phyloP scores from a whole-genome alignment of 2,329 filamentous ascomycete genomes.

The Fusarium beomiforme region DNA sequence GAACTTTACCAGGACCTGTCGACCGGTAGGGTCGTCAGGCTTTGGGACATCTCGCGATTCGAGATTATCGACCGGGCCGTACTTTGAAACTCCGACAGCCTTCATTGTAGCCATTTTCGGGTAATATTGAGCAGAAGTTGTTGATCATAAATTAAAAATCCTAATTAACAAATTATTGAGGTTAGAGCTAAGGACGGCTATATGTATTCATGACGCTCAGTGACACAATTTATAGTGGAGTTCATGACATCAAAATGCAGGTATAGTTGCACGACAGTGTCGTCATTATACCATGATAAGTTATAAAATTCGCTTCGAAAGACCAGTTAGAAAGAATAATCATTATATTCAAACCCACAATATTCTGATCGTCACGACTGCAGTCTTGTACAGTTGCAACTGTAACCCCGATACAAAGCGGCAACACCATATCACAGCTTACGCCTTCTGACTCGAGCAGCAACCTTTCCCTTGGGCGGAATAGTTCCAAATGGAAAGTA shows the following conservation, averaged over 20 bases:
- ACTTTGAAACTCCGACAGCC: background rate
- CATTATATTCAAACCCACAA: background rate
- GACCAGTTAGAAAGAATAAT: background rate
- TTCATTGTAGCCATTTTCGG: background rate
- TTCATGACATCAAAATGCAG: background rate
- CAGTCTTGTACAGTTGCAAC: background rate
- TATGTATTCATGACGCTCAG: background rate
- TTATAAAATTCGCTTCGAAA: background rate
- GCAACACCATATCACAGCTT: background rate
- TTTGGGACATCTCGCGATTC: background rate
- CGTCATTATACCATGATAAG: background rate
- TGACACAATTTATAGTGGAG: background rate
- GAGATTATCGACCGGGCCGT: background rate
- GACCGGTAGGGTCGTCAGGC: background rate
- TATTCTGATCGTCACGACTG: no score
- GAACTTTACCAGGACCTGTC: background rate
- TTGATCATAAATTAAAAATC: no score
- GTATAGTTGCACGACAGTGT: background rate
- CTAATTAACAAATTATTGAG: no score
- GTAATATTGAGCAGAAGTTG: background rate
- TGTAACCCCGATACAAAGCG: background rate
- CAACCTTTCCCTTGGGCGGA: conserved; percentile 27
- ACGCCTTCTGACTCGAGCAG: conserved; percentile 23
- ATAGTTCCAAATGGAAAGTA: conserved; percentile 41
- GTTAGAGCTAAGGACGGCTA: background rate